Conservation (phyloP, 148 eudicot species). For the Chenopodium album region DNA sequence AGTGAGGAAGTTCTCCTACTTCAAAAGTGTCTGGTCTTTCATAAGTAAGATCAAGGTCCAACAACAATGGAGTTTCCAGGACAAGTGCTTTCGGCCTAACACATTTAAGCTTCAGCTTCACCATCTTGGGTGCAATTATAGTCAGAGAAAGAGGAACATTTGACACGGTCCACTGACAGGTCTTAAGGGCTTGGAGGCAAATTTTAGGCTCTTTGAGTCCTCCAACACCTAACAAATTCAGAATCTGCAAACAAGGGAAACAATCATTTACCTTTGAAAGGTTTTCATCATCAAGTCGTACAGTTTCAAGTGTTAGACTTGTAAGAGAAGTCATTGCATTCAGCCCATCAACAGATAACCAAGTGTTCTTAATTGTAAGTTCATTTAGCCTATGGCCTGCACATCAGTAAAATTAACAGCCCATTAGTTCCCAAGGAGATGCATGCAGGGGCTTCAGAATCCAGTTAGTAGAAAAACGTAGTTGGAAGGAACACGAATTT, state of each 20-base stretch:
- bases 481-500: no score
- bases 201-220: slow-evolving; percentile 57
- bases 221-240: slow-evolving; percentile 70
- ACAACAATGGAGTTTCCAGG: slow-evolving; percentile 51
- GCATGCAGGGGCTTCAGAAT: not conserved
- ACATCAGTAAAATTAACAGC: not conserved
- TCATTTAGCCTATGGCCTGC: slow-evolving; percentile 51
- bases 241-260: slow-evolving; percentile 50
- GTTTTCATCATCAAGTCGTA: slow-evolving; percentile 66
- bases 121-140: slow-evolving; percentile 50
- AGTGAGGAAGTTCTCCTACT: slow-evolving; percentile 34
- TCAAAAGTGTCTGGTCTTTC: slow-evolving; percentile 34
- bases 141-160: slow-evolving; percentile 59
- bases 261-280: slow-evolving; percentile 47
- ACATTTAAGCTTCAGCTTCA: slow-evolving; percentile 52
- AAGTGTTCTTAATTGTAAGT: slow-evolving; percentile 59
- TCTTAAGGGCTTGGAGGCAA: slow-evolving; percentile 49
- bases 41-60: slow-evolving; percentile 48
- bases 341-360: slow-evolving; percentile 60
- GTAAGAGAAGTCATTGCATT: slow-evolving; percentile 48
- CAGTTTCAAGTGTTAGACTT: slow-evolving; percentile 57
- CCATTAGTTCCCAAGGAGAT: not conserved
- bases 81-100: slow-evolving; percentile 46
- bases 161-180: slow-evolving; percentile 54
- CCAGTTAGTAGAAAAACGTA: not conserved